Conservation (phyloP, 495 filamentous ascomycete genomes). For the Podospora pseudopauciseta region DNA sequence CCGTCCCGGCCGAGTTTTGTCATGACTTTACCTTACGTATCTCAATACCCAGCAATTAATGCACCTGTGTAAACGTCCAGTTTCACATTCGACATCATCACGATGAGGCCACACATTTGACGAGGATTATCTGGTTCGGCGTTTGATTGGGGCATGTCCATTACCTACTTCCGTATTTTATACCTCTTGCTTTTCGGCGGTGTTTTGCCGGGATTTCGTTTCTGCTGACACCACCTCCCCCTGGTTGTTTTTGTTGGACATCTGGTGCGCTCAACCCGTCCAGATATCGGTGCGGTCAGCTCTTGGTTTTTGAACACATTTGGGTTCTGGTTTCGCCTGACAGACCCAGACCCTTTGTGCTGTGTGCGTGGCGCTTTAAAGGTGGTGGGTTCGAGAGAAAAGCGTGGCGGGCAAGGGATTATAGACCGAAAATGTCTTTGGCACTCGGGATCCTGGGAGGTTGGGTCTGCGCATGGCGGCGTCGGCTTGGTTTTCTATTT, state of each 20-base stretch:
- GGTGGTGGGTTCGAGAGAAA: not conserved
- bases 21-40: conserved; percentile 38
- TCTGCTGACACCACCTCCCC: conserved; percentile 12
- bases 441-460: conserved; percentile 9
- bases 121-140: conserved; percentile 28
- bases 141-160: conserved; percentile 29
- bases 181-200: conserved; percentile 18
- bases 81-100: conserved; percentile 29
- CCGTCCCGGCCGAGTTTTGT: conserved; percentile 16
- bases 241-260: not conserved
- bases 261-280: not conserved
- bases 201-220: conserved; percentile 19
- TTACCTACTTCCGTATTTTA: conserved; percentile 30
- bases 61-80: conserved; percentile 44
- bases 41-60: conserved; percentile 49
- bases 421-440: conserved; percentile 11
- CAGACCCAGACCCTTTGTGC: not conserved
- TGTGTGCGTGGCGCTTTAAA: not conserved
- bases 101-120: conserved; percentile 21
- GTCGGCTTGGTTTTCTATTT: conserved; percentile 13
- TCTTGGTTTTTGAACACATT: not conserved
- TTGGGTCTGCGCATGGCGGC: conserved; percentile 18
- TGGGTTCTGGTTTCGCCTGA: not conserved
- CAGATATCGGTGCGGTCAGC: not conserved
- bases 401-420: conserved; percentile 1